These are phyloP conservation scores for Turnera subulata DNA, from an alignment of 345 rosid species.

Conservation along the genomic window DNA sequence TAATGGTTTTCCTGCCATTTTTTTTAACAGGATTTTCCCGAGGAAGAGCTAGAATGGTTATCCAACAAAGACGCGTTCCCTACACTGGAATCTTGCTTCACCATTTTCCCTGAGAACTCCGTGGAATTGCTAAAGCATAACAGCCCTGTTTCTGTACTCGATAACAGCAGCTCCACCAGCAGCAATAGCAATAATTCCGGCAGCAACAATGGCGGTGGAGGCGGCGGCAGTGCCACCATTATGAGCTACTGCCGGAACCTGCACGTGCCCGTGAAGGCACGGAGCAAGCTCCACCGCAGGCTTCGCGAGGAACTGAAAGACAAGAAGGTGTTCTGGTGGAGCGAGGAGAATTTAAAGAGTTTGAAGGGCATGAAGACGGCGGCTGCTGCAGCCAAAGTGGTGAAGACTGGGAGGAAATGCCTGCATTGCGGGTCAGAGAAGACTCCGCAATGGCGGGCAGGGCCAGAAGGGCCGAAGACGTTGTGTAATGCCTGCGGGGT, in stretches of 20 bases:
- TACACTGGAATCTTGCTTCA: slow-evolving; percentile 53
- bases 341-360: slow-evolving; percentile 20
- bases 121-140: slow-evolving; percentile 32
- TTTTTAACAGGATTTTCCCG: slow-evolving; percentile 42
- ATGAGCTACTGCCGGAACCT: slow-evolving; percentile 40
- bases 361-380: slow-evolving; percentile 12
- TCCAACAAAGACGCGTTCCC: slow-evolving; percentile 75
- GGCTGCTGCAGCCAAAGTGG: slow-evolving; percentile 4
- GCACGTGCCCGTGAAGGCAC: slow-evolving; percentile 47
- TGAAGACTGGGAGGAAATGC: slow-evolving; percentile 62
- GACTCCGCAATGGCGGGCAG: slow-evolving; percentile 93
- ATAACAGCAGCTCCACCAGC: slow-evolving; percentile 46
- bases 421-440: slow-evolving; percentile 79
- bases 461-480: slow-evolving; percentile 74
- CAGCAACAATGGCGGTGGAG: slow-evolving; percentile 11
- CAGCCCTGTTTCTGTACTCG: slow-evolving; percentile 68
- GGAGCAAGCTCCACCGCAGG: slow-evolving; percentile 52
- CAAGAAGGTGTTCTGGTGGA: slow-evolving; percentile 25
- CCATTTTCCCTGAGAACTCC: slow-evolving; percentile 24
- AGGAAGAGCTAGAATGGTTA: slow-evolving; percentile 89
- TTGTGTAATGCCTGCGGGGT: slow-evolving; percentile 90
- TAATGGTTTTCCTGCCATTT: background rate
- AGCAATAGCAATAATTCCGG: slow-evolving; percentile 25
- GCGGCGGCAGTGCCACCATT: slow-evolving; percentile 19
- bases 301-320: slow-evolving; percentile 32